Conservation (phyloP, 2,329 filamentous ascomycete genomes). For the Sclerotinia minor region DNA sequence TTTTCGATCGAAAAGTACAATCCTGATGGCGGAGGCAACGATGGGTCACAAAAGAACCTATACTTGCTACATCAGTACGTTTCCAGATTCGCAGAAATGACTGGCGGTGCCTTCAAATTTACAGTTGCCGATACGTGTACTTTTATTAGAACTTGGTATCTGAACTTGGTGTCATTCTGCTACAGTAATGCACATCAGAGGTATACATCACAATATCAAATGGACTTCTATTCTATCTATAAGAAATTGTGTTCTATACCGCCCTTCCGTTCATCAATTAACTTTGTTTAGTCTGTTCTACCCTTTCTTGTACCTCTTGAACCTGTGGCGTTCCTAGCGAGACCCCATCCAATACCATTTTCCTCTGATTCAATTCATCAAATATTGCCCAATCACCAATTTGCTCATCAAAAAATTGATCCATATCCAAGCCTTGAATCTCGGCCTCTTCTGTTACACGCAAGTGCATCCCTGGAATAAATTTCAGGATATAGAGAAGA, state of each 20-base stretch:
- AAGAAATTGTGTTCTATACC: not conserved
- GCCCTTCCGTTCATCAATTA: not conserved
- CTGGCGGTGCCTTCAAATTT: not conserved
- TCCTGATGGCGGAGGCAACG: not conserved
- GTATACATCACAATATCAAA: not conserved
- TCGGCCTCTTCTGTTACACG: conserved; percentile 57
- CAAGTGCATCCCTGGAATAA: conserved; percentile 57
- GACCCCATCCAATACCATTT: conserved; percentile 27
- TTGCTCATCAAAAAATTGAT: conserved; percentile 50
- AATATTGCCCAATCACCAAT: conserved; percentile 44
- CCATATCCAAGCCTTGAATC: conserved; percentile 52
- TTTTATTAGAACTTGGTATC: not conserved
- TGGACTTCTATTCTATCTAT: not conserved
- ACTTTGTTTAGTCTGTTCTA: not conserved
- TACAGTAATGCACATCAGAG: not conserved
- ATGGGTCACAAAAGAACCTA: not conserved
- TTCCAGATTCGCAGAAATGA: not conserved
- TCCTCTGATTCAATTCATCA: conserved; percentile 34
- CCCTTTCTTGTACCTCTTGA: conserved; percentile 20
- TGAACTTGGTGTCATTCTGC: not conserved
- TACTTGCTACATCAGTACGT: not conserved
- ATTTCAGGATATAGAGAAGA: conserved; percentile 57
- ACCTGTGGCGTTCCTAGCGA: conserved; percentile 30
- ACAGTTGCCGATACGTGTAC: not conserved
- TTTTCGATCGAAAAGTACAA: not conserved